phyloP scores from a whole-genome alignment of 2,329 filamentous ascomycete genomes.

The Sordariomycetes sp. region DNA sequence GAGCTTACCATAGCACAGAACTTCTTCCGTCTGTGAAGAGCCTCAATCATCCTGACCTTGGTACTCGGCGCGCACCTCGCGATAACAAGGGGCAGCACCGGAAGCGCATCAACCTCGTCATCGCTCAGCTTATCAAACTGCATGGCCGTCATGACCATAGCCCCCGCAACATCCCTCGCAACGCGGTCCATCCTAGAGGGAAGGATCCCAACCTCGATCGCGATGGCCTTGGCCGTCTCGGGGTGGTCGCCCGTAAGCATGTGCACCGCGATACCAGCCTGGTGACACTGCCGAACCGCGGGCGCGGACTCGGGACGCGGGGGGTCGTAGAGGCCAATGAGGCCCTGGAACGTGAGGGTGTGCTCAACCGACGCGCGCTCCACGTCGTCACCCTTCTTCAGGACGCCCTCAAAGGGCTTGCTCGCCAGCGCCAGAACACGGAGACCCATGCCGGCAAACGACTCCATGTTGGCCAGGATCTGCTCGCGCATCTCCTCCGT shows the following conservation, averaged over 20 bases:
- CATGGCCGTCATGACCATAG: constrained; percentile 50
- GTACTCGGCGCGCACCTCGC: constrained; percentile 57
- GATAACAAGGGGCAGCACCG: constrained; percentile 53
- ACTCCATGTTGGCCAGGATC: constrained; percentile 51
- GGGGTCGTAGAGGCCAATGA: constrained; percentile 60
- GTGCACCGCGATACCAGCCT: constrained; percentile 51
- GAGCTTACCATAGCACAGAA: constrained; percentile 49
- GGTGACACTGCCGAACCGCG: constrained; percentile 43
- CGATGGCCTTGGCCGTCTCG: constrained; percentile 49
- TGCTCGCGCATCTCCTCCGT: constrained; percentile 36
- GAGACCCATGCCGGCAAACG: constrained; percentile 46
- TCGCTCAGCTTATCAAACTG: constrained; percentile 52
- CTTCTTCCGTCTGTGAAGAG: constrained; percentile 49
- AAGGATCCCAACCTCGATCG: constrained; percentile 47
- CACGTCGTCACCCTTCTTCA: constrained; percentile 27
- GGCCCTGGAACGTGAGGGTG: constrained; percentile 49
- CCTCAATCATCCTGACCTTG: constrained; percentile 64
- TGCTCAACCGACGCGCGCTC: constrained; percentile 42
- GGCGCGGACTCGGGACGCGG: constrained; percentile 53
- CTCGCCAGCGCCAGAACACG: constrained; percentile 55
- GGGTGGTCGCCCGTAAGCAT: constrained; percentile 58
- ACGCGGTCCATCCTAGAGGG: constrained; percentile 32
- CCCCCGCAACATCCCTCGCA: constrained; percentile 35
- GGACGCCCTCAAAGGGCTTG: constrained; percentile 18
- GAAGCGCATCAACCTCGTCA: constrained; percentile 49